Percentiles rank a stretch among this genome's conserved stretches.
phyloP scores from a whole-genome alignment of 371 early-diverging fungal genomes.

The Batkoa obscura region DNA sequence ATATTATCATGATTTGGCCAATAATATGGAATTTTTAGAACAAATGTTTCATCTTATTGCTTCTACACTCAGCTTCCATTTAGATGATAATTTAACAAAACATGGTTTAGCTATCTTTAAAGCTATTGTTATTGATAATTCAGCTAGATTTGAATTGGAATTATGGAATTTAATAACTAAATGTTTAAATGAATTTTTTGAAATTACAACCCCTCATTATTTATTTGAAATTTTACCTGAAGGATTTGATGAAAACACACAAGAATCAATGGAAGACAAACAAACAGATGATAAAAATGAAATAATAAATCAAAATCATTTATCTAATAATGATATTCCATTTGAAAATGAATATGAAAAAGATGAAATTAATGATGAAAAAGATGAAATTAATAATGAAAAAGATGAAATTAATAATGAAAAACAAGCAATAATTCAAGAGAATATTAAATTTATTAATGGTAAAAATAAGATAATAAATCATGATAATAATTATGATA shows the following conservation, averaged over 20 bases:
- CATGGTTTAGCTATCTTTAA: constrained; percentile 68
- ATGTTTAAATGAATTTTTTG: constrained; percentile 41
- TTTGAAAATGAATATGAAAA: neutral
- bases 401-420: neutral
- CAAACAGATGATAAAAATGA: neutral
- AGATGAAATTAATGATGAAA: constrained; percentile 6
- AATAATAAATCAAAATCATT: neutral
- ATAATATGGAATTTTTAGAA: constrained; percentile 27
- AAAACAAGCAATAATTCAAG: constrained; percentile 2
- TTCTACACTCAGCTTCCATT: constrained; percentile 46
- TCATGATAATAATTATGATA: neutral
- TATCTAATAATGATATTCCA: neutral
- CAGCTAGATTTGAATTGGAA: constrained; percentile 29
- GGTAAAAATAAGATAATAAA: neutral
- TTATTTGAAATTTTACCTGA: constrained; percentile 29
- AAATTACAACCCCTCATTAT: constrained; percentile 54
- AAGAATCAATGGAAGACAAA: neutral
- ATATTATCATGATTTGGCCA: constrained; percentile 30
- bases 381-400: constrained; percentile 4
- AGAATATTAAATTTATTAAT: neutral
- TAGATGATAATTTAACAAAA: constrained; percentile 60
- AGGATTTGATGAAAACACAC: neutral
- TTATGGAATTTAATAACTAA: constrained; percentile 45
- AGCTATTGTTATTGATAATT: constrained; percentile 51
- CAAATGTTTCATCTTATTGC: constrained; percentile 51